These are phyloP conservation scores for Capronia epimyces DNA, from an alignment of 2,329 filamentous ascomycete species.

Conservation along the genomic window DNA sequence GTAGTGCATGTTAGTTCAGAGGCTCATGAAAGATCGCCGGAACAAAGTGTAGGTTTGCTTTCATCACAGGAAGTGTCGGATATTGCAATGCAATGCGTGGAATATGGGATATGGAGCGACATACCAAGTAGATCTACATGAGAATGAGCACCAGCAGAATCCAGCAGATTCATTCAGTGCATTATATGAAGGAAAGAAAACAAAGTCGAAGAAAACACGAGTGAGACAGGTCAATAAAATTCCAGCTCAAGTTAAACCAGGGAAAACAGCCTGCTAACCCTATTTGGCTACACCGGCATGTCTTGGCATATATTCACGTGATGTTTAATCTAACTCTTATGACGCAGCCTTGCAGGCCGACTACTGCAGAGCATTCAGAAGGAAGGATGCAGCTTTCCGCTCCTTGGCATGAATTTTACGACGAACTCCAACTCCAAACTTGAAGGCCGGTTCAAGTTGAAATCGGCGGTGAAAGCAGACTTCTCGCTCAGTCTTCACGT, in stretches of 20 bases:
- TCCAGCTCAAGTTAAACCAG: neutral
- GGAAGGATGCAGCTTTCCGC: no score
- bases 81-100: neutral
- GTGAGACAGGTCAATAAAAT: neutral
- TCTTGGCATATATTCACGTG: neutral
- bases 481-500: neutral
- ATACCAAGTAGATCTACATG: neutral
- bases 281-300: no score
- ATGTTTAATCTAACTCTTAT: neutral
- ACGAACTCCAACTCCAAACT: no score
- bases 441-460: no score
- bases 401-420: neutral
- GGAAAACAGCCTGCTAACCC: neutral
- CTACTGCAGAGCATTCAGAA: neutral
- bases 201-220: neutral
- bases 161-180: neutral
- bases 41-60: slow-evolving; percentile 48
- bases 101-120: neutral
- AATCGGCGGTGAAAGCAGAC: neutral
- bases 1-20: slow-evolving; percentile 56
- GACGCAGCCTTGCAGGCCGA: no score
- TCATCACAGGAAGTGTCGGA: slow-evolving; percentile 19
- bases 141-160: neutral
- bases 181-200: neutral
- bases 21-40: slow-evolving; percentile 52